A percentile compares a stretch with the other conserved stretches of the same genome.
Evolutionary conservation across 768 basidiomycete species (phyloP).

Genomic region (Mycena albidolilacea): DNA sequence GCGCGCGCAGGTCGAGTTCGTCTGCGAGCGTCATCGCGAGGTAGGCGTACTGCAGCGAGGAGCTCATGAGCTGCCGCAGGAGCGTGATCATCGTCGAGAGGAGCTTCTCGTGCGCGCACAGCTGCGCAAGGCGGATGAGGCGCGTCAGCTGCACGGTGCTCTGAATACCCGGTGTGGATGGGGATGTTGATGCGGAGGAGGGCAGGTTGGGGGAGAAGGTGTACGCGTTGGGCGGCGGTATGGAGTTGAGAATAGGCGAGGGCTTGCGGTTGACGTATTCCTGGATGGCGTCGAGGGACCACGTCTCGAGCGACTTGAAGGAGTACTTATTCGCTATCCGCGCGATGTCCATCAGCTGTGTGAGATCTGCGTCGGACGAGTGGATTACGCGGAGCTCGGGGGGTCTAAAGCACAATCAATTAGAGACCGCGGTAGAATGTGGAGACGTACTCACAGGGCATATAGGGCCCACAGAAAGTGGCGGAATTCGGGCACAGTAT

Average conservation of each 20-base stretch:
- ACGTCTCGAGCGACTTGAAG: slow-evolving; percentile 81
- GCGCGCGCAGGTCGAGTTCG: slow-evolving; percentile 71
- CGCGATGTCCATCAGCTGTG: slow-evolving; percentile 72
- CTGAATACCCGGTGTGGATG: slow-evolving; percentile 42
- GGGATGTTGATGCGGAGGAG: slow-evolving; percentile 4
- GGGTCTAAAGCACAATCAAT: slow-evolving; percentile 66
- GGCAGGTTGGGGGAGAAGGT: slow-evolving; percentile 45
- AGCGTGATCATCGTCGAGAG: slow-evolving; percentile 72
- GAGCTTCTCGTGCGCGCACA: slow-evolving; percentile 74
- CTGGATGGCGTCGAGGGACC: slow-evolving; percentile 83
- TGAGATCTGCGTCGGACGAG: slow-evolving; percentile 65
- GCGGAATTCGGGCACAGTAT: slow-evolving; percentile 76
- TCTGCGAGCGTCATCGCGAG: slow-evolving; percentile 82
- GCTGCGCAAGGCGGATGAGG: slow-evolving; percentile 76
- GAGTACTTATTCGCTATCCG: slow-evolving; percentile 80
- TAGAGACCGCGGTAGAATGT: slow-evolving; percentile 55
- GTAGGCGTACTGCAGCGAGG: slow-evolving; percentile 77
- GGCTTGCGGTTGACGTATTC: slow-evolving; percentile 74
- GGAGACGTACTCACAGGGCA: slow-evolving; percentile 67
- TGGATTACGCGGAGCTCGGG: slow-evolving; percentile 69
- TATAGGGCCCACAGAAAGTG: slow-evolving; percentile 86
- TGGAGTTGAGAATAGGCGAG: slow-evolving; percentile 63
- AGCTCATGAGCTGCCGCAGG: slow-evolving; percentile 73
- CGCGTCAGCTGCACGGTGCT: slow-evolving; percentile 68
- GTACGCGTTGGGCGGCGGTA: slow-evolving; percentile 55